A percentile compares a stretch with the other conserved stretches of the same genome.
Conservation (phyloP, 441 rosid species). For the Raphanus hybrid region DNA sequence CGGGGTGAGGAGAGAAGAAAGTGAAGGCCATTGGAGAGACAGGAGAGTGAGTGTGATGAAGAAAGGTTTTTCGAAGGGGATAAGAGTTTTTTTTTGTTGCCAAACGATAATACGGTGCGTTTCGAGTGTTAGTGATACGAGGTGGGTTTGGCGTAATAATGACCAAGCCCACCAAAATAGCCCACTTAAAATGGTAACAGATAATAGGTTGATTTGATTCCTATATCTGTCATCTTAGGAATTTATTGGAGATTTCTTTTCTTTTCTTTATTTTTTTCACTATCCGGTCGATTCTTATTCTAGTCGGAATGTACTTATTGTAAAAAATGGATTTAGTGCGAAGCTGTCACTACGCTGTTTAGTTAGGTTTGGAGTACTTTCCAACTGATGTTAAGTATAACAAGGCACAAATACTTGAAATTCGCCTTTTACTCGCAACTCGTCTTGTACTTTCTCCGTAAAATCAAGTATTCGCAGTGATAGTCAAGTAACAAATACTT, state of each 20-base stretch:
- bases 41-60: not conserved
- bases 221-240: not conserved
- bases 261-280: too few species aligned
- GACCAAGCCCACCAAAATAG: not conserved
- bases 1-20: constrained; percentile 36
- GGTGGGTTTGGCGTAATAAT: not conserved
- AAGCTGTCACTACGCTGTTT: too few species aligned
- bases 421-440: too few species aligned
- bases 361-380: too few species aligned
- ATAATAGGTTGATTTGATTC: not conserved
- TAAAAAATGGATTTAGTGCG: too few species aligned
- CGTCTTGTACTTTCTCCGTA: too few species aligned
- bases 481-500: too few species aligned
- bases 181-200: not conserved
- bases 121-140: not conserved
- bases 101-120: not conserved
- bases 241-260: not conserved
- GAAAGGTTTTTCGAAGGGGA: not conserved
- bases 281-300: too few species aligned
- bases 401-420: too few species aligned
- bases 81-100: not conserved
- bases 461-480: too few species aligned
- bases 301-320: too few species aligned
- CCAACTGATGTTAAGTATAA: too few species aligned
- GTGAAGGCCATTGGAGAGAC: constrained; percentile 46